Conservation (phyloP, 306 rosid genomes). For the Geum urbanum region DNA sequence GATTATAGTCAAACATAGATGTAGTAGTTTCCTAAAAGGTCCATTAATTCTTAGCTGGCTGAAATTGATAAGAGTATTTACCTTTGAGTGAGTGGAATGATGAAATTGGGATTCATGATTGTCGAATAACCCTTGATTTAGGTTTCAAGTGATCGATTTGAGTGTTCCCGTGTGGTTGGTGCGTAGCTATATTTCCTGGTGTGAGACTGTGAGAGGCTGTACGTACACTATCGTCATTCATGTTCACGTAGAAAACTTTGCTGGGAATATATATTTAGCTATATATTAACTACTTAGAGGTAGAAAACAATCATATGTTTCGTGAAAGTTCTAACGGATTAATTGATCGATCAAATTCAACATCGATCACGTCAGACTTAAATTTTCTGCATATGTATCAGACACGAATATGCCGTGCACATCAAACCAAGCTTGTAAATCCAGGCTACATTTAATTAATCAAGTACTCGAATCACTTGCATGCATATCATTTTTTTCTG, state of each 20-base stretch:
- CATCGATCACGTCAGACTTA: background rate
- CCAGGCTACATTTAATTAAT: background rate
- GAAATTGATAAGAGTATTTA: background rate
- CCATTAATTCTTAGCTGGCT: background rate
- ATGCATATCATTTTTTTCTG: background rate
- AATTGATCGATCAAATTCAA: background rate
- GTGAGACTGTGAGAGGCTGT: background rate
- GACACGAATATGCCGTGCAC: background rate
- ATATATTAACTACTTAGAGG: background rate
- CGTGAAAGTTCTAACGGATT: background rate
- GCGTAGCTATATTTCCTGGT: background rate
- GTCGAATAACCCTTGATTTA: background rate
- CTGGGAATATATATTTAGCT: no score
- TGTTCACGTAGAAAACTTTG: background rate
- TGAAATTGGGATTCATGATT: background rate
- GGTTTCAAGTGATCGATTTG: background rate
- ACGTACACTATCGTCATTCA: background rate
- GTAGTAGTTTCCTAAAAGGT: background rate
- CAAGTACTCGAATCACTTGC: background rate
- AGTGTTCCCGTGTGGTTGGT: background rate
- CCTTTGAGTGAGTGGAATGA: background rate
- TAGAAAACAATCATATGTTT: background rate
- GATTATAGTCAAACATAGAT: background rate
- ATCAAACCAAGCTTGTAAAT: background rate
- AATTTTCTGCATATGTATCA: background rate